These are phyloP conservation scores for Diplodia seriata DNA, from an alignment of 2,329 filamentous ascomycete species.

Conservation along the genomic window DNA sequence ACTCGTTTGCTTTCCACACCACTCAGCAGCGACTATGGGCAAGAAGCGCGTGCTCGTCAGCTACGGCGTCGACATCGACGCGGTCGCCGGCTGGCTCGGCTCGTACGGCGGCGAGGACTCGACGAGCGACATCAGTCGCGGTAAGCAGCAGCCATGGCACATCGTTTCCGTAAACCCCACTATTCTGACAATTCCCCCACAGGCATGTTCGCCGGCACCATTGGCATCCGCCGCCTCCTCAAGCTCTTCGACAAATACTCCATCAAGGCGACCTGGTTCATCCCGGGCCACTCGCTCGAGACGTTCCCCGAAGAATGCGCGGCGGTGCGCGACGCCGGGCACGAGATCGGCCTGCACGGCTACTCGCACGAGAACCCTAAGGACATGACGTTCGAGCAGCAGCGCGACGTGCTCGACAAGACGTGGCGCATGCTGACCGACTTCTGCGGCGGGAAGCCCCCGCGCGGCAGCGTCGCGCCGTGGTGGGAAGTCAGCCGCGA, in stretches of 20 bases:
- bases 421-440: conserved; percentile 74
- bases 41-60: conserved; percentile 63
- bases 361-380: conserved; percentile 77
- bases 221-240: conserved; percentile 69
- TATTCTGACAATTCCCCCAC: neutral
- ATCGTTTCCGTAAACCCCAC: too few relatives aligned
- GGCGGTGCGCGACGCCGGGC: conserved; percentile 67
- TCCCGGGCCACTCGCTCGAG: conserved; percentile 67
- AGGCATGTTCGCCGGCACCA: conserved; percentile 72
- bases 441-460: conserved; percentile 71
- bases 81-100: conserved; percentile 78
- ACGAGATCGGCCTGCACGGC: conserved; percentile 72
- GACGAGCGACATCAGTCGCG: conserved; percentile 74
- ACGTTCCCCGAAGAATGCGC: conserved; percentile 71
- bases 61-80: conserved; percentile 75
- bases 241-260: conserved; percentile 75
- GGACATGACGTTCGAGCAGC: conserved; percentile 76
- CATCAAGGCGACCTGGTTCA: conserved; percentile 73
- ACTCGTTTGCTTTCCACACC: neutral
- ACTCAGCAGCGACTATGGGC: conserved; percentile 43
- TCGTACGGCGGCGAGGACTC: conserved; percentile 77
- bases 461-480: conserved; percentile 74
- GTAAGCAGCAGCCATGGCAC: conserved; percentile 45
- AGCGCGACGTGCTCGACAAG: conserved; percentile 76
- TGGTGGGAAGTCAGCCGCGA: conserved; percentile 78